Percentiles rank a stretch among this genome's conserved stretches.
Conservation (phyloP, 352 stramenopile genomes). For the Globisporangium parvum region DNA sequence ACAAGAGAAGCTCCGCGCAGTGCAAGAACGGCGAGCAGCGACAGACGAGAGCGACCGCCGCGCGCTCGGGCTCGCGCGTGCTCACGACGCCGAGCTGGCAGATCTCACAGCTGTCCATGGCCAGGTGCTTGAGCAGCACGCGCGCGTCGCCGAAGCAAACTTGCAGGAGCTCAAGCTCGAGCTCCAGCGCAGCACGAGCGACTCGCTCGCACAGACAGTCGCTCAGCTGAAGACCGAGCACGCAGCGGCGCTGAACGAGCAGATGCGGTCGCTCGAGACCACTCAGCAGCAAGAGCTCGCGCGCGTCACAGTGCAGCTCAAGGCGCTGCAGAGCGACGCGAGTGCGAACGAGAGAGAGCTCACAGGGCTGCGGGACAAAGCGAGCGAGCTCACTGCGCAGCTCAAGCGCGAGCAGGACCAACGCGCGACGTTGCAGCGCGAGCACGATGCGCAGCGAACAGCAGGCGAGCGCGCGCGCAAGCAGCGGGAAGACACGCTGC, state of each 20-base stretch:
- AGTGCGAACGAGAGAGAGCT: slow-evolving; percentile 14
- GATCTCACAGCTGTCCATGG: slow-evolving; percentile 17
- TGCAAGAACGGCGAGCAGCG: slow-evolving; percentile 7
- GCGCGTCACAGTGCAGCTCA: slow-evolving; percentile 14
- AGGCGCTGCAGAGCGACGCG: background rate
- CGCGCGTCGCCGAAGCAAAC: slow-evolving; percentile 14
- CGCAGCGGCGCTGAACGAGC: background rate
- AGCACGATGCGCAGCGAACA: slow-evolving; percentile 28
- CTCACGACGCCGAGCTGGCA: slow-evolving; percentile 19
- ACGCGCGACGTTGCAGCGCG: slow-evolving; percentile 15
- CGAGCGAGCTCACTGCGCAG: slow-evolving; percentile 14
- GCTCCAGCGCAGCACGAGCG: slow-evolving; percentile 6
- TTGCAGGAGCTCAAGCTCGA: slow-evolving; percentile 19
- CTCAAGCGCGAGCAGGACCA: slow-evolving; percentile 24
- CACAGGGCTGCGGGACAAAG: slow-evolving; percentile 8
- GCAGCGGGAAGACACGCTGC: slow-evolving; percentile 32
- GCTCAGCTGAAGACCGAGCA: slow-evolving; percentile 9
- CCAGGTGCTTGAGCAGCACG: slow-evolving; percentile 13
- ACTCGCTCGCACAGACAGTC: slow-evolving; percentile 10
- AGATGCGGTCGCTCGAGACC: slow-evolving; percentile 2
- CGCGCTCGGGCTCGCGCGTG: slow-evolving; percentile 11
- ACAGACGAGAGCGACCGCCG: slow-evolving; percentile 6
- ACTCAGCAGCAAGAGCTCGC: slow-evolving; percentile 5
- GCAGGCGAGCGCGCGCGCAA: slow-evolving; percentile 26
- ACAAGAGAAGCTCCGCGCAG: slow-evolving; percentile 17